Conservation (phyloP, 1,139 yeast species). For the Yamadazyma buinensis region DNA sequence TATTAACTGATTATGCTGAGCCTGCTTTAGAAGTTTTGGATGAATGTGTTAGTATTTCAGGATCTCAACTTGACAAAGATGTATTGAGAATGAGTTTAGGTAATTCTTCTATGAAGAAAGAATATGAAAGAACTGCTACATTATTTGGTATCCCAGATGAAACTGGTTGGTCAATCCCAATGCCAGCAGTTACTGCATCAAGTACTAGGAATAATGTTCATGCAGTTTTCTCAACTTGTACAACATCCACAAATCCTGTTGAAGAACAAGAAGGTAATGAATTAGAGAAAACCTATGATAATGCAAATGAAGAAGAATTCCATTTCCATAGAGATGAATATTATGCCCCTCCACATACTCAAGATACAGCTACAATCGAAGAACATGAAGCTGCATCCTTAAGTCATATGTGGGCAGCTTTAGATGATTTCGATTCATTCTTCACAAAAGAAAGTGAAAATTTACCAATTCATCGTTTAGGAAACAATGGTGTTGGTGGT, state of each 20-base stretch:
- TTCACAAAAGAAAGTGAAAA: conserved; percentile 62
- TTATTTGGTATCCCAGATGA: conserved; percentile 95
- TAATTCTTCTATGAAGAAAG: conserved; percentile 70
- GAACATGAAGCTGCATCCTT: conserved; percentile 76
- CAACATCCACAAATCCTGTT: conserved; percentile 25
- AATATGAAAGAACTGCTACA: conserved; percentile 82
- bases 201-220: conserved; percentile 90
- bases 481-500: conserved; percentile 2
- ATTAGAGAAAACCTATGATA: conserved; percentile 2
- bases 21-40: conserved; percentile 87
- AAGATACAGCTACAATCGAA: conserved; percentile 40
- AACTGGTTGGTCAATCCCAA: conserved; percentile 97
- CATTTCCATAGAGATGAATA: conserved; percentile 70
- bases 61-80: conserved; percentile 86
- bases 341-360: conserved; percentile 37
- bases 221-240: conserved; percentile 88
- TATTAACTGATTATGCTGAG: conserved; percentile 84
- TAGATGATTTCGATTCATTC: conserved; percentile 89
- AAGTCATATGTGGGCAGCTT: conserved; percentile 95
- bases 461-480: conserved; percentile 8
- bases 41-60: conserved; percentile 80
- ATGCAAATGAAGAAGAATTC: conserved; percentile 38
- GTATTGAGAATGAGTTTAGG: conserved; percentile 91
- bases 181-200: conserved; percentile 88
- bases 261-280: conserved; percentile 29